Evolutionary conservation across 495 filamentous ascomycete genomes (phyloP), one percentile per base, ranked within the genome.

Genomic region (Parathielavia hyrcaniae): DNA sequence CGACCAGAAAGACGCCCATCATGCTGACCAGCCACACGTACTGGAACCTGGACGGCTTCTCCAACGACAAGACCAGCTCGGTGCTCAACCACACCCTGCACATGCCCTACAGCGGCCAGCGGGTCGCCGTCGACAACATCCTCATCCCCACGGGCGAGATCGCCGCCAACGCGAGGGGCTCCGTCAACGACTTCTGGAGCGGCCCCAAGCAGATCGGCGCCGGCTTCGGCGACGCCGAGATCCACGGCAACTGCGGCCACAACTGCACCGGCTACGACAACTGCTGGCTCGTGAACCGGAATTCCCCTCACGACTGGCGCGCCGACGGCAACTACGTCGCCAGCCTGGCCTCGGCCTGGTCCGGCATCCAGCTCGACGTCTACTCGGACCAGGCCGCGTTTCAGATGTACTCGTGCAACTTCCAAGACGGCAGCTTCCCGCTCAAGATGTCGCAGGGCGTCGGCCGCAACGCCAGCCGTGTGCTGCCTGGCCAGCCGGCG

Each of bases 31-130:
- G 76, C 49, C 80, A 83, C 61, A 82, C 87, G 49, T 95, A 95
- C 75, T 95, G 89, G 88, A 93, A 95, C 71, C 75, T 95, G 54
- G 89, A 91, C 67, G 90, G 83, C 11, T 95, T 90, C 69, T 72
- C 76, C 57, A 81, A 82, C 66, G 74, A 76, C 32, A 74, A 85
- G 65, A 84, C 85, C 4, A 66, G 78, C 16, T 79, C 75, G 8
- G 77, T 83, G 23, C 75, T 95, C n/a, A 85, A 90, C 63, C 82
- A 93, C 69, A 81, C 79, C 50, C 73, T 95, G 40, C 81, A 84
- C 58, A 62, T 95, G 63, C 90, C 90, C 4, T 83, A 87, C 59
- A 82, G 82, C 41, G 79, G 80, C 34, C 84, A 86, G 57, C 81
- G 86, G 59, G 72, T 91, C 32, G 87, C 66, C n/a, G 82, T 81